Conservation (phyloP, 352 stramenopile species). For the Saprolegnia parasitica region DNA sequence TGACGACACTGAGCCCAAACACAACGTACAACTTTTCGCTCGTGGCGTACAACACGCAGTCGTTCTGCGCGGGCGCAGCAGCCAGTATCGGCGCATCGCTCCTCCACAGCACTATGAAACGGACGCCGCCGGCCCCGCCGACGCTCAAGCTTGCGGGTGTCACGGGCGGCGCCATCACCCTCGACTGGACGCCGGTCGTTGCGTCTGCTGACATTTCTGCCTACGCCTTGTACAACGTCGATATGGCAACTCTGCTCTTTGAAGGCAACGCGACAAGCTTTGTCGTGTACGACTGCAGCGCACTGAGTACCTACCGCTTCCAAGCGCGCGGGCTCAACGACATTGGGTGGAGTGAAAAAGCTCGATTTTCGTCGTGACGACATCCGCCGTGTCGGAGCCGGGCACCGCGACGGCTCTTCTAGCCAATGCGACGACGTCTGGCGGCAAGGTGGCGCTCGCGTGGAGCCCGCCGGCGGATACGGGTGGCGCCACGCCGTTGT, state of each 20-base stretch:
- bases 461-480: background rate
- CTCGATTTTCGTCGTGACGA: background rate
- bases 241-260: background rate
- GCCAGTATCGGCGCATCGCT: no score
- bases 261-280: background rate
- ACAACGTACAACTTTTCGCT: conserved; percentile 1
- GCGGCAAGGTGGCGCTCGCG: background rate
- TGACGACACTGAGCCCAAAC: background rate
- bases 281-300: background rate
- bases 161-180: background rate
- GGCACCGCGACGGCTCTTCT: background rate
- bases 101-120: background rate
- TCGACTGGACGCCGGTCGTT: background rate
- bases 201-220: background rate
- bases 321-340: background rate
- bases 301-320: background rate
- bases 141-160: background rate
- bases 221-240: background rate
- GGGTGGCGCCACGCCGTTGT: background rate
- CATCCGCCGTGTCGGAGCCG: background rate
- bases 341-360: background rate
- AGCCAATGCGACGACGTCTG: background rate
- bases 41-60: conserved; percentile 2
- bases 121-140: background rate
- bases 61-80: background rate